Conservation (phyloP, 1,139 yeast species). For the Fermentozyma sake region DNA sequence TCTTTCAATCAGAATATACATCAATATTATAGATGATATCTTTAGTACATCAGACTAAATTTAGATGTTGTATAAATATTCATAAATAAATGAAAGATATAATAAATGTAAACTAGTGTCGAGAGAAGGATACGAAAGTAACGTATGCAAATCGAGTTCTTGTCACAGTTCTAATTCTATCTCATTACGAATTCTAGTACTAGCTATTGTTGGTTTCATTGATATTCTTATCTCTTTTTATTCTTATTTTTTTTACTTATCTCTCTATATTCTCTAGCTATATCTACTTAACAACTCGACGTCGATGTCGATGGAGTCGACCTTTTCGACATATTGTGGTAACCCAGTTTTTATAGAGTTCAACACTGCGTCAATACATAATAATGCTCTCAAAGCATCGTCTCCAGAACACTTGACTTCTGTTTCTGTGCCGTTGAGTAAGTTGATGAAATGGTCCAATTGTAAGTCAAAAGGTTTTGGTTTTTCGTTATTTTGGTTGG, state of each 20-base stretch:
- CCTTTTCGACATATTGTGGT: constrained; percentile 29
- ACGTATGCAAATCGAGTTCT: too few relatives aligned
- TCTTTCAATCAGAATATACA: too few relatives aligned
- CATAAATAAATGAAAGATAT: too few relatives aligned
- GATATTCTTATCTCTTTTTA: constrained; percentile 1
- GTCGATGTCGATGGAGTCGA: constrained; percentile 17
- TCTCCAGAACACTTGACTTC: constrained; percentile 35
- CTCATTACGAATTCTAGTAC: too few relatives aligned
- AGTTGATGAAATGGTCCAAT: constrained; percentile 33
- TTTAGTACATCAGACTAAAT: too few relatives aligned
- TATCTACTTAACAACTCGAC: constrained; percentile 9
- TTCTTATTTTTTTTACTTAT: constrained; percentile 1
- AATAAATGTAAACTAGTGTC: too few relatives aligned
- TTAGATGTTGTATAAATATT: too few relatives aligned
- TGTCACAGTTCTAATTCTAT: too few relatives aligned
- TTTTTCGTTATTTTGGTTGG: constrained; percentile 8
- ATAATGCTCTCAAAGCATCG: constrained; percentile 37
- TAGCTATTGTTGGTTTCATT: background rate
- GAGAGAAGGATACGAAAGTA: too few relatives aligned
- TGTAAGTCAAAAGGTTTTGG: constrained; percentile 40
- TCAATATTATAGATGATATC: too few relatives aligned
- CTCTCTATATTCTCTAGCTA: constrained; percentile 1
- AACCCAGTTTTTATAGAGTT: constrained; percentile 31
- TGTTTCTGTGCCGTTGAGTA: constrained; percentile 28
- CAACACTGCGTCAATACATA: constrained; percentile 38